Percentiles rank a stretch among this genome's conserved stretches.
These are phyloP conservation scores for Aspergillus sclerotiicarbonarius DNA, from an alignment of 495 filamentous ascomycete species.

Conservation along the genomic window DNA sequence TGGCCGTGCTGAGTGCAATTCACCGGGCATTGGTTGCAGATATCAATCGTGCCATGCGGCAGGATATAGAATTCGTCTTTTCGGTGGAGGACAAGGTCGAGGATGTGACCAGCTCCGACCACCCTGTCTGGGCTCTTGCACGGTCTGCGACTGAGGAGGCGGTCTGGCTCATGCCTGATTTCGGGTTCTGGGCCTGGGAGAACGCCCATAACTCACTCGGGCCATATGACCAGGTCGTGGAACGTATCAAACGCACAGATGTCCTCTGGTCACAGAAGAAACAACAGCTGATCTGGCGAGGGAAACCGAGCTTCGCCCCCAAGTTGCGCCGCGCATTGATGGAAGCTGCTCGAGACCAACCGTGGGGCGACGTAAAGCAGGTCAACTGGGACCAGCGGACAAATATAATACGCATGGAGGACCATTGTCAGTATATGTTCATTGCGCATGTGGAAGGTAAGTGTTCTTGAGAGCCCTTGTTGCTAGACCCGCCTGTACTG, in stretches of 20 bases:
- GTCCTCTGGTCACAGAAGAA: slow-evolving; percentile 50
- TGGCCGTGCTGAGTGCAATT: slow-evolving; percentile 45
- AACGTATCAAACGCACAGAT: slow-evolving; percentile 36
- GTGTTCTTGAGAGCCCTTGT: background rate
- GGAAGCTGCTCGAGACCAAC: slow-evolving; percentile 43
- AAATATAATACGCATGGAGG: slow-evolving; percentile 48
- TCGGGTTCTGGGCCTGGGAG: slow-evolving; percentile 73
- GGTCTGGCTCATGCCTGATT: slow-evolving; percentile 74
- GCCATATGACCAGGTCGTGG: slow-evolving; percentile 56
- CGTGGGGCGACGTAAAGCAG: slow-evolving; percentile 56
- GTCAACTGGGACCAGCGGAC: slow-evolving; percentile 44
- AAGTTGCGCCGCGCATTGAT: slow-evolving; percentile 50
- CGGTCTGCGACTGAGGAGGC: slow-evolving; percentile 38
- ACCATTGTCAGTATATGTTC: slow-evolving; percentile 59
- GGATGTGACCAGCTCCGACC: slow-evolving; percentile 41
- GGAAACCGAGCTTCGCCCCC: slow-evolving; percentile 46
- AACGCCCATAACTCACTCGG: slow-evolving; percentile 58
- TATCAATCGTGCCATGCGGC: slow-evolving; percentile 44
- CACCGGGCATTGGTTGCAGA: slow-evolving; percentile 44
- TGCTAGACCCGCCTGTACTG: slow-evolving; percentile 6
- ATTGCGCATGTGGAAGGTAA: slow-evolving; percentile 58
- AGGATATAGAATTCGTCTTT: slow-evolving; percentile 64
- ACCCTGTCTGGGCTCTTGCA: slow-evolving; percentile 54
- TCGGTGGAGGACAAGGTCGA: slow-evolving; percentile 50
- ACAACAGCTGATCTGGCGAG: slow-evolving; percentile 66